Conservation (phyloP, 495 filamentous ascomycete species). For the Chaetomium tenue region DNA sequence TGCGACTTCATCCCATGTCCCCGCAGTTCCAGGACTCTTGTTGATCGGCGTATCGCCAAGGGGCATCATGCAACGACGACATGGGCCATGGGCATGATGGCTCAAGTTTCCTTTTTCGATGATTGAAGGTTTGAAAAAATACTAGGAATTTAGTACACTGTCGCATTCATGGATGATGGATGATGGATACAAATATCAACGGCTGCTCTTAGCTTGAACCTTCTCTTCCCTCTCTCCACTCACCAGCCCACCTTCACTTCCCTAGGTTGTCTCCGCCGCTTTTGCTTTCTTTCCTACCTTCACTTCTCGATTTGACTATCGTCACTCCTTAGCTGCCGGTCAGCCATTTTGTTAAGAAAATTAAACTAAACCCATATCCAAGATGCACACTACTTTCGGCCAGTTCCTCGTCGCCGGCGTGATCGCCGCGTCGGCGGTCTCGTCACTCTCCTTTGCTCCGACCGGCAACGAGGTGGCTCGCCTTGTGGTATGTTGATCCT, state of each 20-base stretch:
- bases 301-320: background rate
- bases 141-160: too few species aligned
- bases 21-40: background rate
- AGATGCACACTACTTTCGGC: constrained; percentile 11
- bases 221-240: background rate
- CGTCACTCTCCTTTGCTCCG: background rate
- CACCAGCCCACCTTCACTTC: background rate
- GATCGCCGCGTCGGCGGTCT: constrained; percentile 11
- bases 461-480: constrained; percentile 1
- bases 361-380: background rate
- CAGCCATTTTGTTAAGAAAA: background rate
- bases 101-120: too few species aligned
- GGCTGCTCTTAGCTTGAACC: background rate
- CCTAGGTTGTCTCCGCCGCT: background rate
- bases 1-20: background rate
- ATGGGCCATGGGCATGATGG: too few species aligned
- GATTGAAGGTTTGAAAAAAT: too few species aligned
- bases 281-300: background rate
- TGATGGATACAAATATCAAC: background rate
- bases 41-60: background rate
- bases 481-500: constrained; percentile 1
- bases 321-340: constrained; percentile 10
- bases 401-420: constrained; percentile 10
- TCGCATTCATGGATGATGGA: background rate
- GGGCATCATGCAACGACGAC: background rate